Conservation (phyloP, 805 yeast species). For the Candida boidinii region DNA sequence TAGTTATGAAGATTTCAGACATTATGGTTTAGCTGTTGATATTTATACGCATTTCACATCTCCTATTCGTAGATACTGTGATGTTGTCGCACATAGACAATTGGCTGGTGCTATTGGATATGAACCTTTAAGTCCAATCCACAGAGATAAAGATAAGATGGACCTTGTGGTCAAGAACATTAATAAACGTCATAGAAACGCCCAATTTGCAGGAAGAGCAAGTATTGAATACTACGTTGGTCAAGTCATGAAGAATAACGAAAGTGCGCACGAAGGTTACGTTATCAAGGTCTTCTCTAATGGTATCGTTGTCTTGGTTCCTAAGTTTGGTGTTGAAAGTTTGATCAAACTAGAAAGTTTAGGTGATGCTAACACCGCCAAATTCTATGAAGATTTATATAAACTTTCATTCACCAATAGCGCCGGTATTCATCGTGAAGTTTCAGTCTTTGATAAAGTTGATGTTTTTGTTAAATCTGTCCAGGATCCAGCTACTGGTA, state of each 20-base stretch:
- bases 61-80: conserved; percentile 97
- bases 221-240: conserved; percentile 97
- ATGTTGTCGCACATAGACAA: conserved; percentile 94
- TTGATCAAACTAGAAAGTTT: conserved; percentile 74
- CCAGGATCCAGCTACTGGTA: conserved; percentile 81
- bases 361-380: conserved; percentile 53
- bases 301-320: conserved; percentile 91
- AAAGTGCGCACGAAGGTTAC: conserved; percentile 78
- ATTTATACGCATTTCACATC: conserved; percentile 98
- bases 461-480: conserved; percentile 74
- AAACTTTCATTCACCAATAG: conserved; percentile 47
- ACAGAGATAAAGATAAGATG: conserved; percentile 85
- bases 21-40: conserved; percentile 95
- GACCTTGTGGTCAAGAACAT: conserved; percentile 82
- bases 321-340: conserved; percentile 94
- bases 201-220: conserved; percentile 98
- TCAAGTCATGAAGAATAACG: conserved; percentile 86
- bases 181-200: conserved; percentile 91
- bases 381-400: conserved; percentile 72
- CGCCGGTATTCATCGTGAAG: conserved; percentile 30
- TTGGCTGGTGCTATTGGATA: conserved; percentile 97
- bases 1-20: conserved; percentile 86
- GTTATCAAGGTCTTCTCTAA: conserved; percentile 87
- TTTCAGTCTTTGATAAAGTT: conserved; percentile 74
- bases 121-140: conserved; percentile 72